Percentiles rank a stretch among this genome's conserved stretches.
Conservation (phyloP, 2,329 filamentous ascomycete species). For the Colletotrichum sp. region DNA sequence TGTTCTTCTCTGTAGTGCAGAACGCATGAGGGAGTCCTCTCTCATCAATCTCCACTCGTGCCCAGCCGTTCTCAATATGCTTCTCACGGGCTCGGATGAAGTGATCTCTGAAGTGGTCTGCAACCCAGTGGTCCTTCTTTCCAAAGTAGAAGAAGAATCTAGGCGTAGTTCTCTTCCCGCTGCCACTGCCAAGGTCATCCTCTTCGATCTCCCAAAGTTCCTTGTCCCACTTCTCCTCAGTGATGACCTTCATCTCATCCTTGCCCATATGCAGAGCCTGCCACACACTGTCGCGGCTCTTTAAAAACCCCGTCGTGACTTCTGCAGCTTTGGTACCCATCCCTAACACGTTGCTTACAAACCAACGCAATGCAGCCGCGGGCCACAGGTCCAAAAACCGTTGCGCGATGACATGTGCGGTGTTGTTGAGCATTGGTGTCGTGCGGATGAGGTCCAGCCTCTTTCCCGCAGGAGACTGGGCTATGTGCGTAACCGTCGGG, state of each 20-base stretch:
- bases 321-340: conserved; percentile 54
- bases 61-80: conserved; percentile 39
- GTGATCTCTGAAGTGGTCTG: conserved; percentile 57
- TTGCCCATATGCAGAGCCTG: conserved; percentile 64
- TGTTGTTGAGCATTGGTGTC: conserved; percentile 44
- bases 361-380: conserved; percentile 39
- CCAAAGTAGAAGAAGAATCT: conserved; percentile 68
- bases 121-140: conserved; percentile 67
- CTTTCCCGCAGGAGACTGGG: conserved; percentile 63
- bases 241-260: conserved; percentile 65
- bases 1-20: conserved; percentile 44
- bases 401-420: conserved; percentile 46
- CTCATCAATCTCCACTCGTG: conserved; percentile 59
- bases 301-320: conserved; percentile 59
- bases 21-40: conserved; percentile 65
- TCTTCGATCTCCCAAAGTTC: conserved; percentile 58
- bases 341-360: conserved; percentile 48
- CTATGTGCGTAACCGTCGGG: conserved; percentile 77
- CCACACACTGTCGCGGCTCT: conserved; percentile 61
- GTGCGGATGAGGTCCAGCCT: conserved; percentile 51
- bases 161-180: conserved; percentile 30
- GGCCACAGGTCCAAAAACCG: conserved; percentile 49
- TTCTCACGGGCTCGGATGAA: conserved; percentile 53
- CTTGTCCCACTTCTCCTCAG: conserved; percentile 63
- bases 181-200: conserved; percentile 13